Base-by-base conservation (phyloP, 805 yeast species). In the Lachancea nothofagi region DNA sequence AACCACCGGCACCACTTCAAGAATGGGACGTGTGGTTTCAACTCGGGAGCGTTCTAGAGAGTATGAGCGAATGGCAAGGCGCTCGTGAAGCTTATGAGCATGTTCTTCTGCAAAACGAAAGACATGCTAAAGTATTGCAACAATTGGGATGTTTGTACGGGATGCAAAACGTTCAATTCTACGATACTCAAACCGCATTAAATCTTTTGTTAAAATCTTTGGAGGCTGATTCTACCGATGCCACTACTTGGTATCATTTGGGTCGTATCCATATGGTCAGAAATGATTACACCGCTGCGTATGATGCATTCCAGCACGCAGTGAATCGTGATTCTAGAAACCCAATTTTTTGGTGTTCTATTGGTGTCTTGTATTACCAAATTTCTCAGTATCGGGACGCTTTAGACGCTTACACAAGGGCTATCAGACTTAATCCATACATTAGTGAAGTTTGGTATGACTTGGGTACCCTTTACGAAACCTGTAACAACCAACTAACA, bases 11-110 rank as follows among this genome's bases (percentile, higher is more conserved):
- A 39, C 98, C 98, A 1, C 70, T 93, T 48, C 89, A 97, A 33
- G 96, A 87, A 60, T 87, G 95, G 36, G 98, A 93, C 60, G 94
- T 93, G 40, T 93, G 97, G 97, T 93, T 93, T 69, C 98, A 93
- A 66, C 84, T 93, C 47, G 98, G 98, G 29, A 83, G 88, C 23
- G 97, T 93, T 2, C 73, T 93, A 53, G 98, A 93, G 62, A 95
- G 84, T 58, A 90, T 85, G 66, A 80, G 87, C 54, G 96, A 88
- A 57, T 90, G 85, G 75, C 77, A 73, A 46, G 86, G 89, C 27
- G 97, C 98, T 2, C 79, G 81, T 54, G 97, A 89, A 47, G 97
- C 97, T 7, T 93, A 93, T 61, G 96, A 90, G 64, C 77, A 93
- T 44, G 97, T 93, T 0, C 69, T 93, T 41, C 78, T 78, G 52